Evolutionary conservation across 2,329 filamentous ascomycete genomes (phyloP).

Genomic region (Hirsutella rhossiliensis): DNA sequence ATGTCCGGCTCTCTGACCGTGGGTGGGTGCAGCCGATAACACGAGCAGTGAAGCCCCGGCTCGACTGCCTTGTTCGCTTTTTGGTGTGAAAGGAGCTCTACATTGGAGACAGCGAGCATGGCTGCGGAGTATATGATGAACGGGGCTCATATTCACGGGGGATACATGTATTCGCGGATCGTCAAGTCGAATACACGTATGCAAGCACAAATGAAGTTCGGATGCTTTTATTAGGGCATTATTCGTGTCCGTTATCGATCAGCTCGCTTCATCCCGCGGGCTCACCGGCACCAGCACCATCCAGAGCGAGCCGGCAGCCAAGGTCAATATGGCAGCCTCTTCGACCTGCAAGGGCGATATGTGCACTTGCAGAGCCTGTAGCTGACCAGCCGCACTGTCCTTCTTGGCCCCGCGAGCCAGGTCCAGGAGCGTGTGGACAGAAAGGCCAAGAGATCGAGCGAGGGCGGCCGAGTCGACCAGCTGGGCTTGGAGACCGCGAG

Average conservation of each 20-base stretch:
- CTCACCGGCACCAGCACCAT: conserved; percentile 15
- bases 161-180: no score
- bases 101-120: no score
- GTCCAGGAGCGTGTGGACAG: conserved; percentile 27
- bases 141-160: no score
- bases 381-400: conserved; percentile 8
- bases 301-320: conserved; percentile 21
- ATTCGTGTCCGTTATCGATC: not conserved
- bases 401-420: conserved; percentile 14
- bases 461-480: conserved; percentile 22
- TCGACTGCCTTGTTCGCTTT: no score
- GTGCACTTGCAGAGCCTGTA: conserved; percentile 13
- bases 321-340: conserved; percentile 11
- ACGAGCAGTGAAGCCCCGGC: no score
- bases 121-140: no score
- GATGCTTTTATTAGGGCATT: no score
- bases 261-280: not conserved
- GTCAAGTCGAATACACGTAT: not conserved
- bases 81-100: no score
- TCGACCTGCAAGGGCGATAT: conserved; percentile 17
- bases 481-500: conserved; percentile 23
- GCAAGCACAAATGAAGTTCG: not conserved
- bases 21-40: no score
- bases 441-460: conserved; percentile 13
- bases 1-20: no score